These are phyloP conservation scores for Candida sp. DNA, from an alignment of 1,139 yeast genomes.

Conservation along the genomic window DNA sequence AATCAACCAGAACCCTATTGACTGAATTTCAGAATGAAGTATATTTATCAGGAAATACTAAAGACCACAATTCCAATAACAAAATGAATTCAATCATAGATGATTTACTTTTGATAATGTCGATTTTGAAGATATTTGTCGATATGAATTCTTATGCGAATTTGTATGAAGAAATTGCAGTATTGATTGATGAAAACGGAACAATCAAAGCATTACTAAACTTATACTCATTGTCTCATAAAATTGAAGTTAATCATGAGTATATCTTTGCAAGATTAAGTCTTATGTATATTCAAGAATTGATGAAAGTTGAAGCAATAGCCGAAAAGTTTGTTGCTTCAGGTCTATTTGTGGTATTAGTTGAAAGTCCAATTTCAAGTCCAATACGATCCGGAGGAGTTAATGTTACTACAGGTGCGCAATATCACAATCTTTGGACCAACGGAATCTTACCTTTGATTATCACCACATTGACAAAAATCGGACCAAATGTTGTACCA, in stretches of 20 bases:
- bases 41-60: slow-evolving; percentile 33
- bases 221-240: slow-evolving; percentile 66
- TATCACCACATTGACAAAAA: slow-evolving; percentile 53
- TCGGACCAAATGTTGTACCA: slow-evolving; percentile 62
- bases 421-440: slow-evolving; percentile 74
- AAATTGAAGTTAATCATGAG: slow-evolving; percentile 58
- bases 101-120: slow-evolving; percentile 61
- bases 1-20: slow-evolving; percentile 53
- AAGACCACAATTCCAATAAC: slow-evolving; percentile 21
- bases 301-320: slow-evolving; percentile 58
- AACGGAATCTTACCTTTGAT: slow-evolving; percentile 75
- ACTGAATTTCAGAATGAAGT: slow-evolving; percentile 57
- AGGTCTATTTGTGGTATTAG: slow-evolving; percentile 68
- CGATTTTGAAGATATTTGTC: slow-evolving; percentile 58
- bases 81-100: slow-evolving; percentile 48
- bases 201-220: slow-evolving; percentile 62
- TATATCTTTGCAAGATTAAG: slow-evolving; percentile 72
- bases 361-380: slow-evolving; percentile 72
- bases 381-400: slow-evolving; percentile 66
- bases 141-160: slow-evolving; percentile 47
- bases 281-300: slow-evolving; percentile 65
- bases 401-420: slow-evolving; percentile 45
- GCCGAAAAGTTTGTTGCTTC: slow-evolving; percentile 63
- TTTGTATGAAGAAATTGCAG: slow-evolving; percentile 50
- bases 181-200: slow-evolving; percentile 53